phyloP scores from a whole-genome alignment of 2,329 filamentous ascomycete species.

The Colletotrichum musae region DNA sequence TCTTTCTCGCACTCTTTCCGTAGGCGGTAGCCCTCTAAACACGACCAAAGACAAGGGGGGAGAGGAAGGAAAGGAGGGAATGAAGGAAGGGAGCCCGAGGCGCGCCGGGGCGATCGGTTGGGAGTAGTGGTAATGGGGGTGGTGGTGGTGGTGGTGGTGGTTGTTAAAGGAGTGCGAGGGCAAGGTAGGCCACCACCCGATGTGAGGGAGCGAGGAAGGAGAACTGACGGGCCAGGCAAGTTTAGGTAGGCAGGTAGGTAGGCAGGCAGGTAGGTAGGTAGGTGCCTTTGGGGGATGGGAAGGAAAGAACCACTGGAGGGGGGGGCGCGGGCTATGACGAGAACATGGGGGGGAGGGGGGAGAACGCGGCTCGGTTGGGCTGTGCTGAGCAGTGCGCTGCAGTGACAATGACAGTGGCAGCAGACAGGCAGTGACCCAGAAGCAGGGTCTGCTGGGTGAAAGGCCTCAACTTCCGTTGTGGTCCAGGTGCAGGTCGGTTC shows the following conservation, averaged over 20 bases:
- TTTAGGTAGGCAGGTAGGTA: neutral
- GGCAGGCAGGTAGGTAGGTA: neutral
- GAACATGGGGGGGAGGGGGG: constrained; percentile 48
- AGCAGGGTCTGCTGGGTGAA: too few relatives aligned
- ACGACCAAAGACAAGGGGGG: neutral
- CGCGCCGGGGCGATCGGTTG: neutral
- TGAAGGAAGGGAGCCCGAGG: constrained; percentile 12
- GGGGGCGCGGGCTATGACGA: constrained; percentile 48
- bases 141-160: neutral
- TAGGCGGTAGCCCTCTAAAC: constrained; percentile 1
- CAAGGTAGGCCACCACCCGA: neutral
- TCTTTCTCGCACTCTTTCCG: neutral
- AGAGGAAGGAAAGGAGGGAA: neutral
- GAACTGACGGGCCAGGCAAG: neutral
- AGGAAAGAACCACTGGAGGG: constrained; percentile 8
- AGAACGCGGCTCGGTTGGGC: constrained; percentile 14
- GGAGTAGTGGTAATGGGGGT: neutral
- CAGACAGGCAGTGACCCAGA: neutral
- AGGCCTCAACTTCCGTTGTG: too few relatives aligned
- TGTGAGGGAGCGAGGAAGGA: constrained; percentile 9
- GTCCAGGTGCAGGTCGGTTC: too few relatives aligned
- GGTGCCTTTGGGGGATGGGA: neutral
- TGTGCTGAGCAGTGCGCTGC: constrained; percentile 13
- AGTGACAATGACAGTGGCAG: constrained; percentile 10
- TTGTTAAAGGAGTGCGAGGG: neutral